These are phyloP conservation scores for Pythium folliculosum DNA, from an alignment of 352 stramenopile species.

Conservation along the genomic window DNA sequence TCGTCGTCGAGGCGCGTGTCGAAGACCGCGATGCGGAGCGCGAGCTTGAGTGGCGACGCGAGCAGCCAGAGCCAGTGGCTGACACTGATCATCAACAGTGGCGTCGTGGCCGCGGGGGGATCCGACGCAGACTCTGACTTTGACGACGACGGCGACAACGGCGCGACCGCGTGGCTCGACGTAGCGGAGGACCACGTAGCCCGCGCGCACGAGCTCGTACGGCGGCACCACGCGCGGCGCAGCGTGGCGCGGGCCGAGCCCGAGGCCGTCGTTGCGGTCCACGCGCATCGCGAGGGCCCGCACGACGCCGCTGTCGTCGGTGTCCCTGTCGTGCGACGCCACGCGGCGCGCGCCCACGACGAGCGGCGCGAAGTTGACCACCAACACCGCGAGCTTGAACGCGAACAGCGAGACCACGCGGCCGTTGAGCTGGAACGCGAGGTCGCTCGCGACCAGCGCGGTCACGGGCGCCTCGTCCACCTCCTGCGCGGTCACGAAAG, in stretches of 20 bases:
- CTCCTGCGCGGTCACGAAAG: constrained; percentile 31
- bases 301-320: background rate
- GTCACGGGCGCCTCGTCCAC: constrained; percentile 34
- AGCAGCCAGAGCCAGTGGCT: background rate
- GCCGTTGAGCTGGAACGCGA: constrained; percentile 35
- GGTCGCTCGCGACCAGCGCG: constrained; percentile 40
- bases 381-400: constrained; percentile 46
- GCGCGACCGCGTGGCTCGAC: background rate
- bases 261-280: background rate
- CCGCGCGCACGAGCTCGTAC: constrained; percentile 9
- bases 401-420: constrained; percentile 38
- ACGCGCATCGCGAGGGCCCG: background rate
- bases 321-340: background rate
- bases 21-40: background rate
- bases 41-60: background rate
- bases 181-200: constrained; percentile 1
- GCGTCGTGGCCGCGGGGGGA: too few species aligned
- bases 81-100: background rate
- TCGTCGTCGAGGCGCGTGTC: background rate
- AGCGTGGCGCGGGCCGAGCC: background rate
- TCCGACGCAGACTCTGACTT: too few species aligned
- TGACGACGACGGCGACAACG: background rate
- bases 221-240: background rate
- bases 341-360: constrained; percentile 14
- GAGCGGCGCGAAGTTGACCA: constrained; percentile 38